Evolutionary conservation across 495 filamentous ascomycete genomes (phyloP).

Genomic region (Staphylotrichum tortipilum): DNA sequence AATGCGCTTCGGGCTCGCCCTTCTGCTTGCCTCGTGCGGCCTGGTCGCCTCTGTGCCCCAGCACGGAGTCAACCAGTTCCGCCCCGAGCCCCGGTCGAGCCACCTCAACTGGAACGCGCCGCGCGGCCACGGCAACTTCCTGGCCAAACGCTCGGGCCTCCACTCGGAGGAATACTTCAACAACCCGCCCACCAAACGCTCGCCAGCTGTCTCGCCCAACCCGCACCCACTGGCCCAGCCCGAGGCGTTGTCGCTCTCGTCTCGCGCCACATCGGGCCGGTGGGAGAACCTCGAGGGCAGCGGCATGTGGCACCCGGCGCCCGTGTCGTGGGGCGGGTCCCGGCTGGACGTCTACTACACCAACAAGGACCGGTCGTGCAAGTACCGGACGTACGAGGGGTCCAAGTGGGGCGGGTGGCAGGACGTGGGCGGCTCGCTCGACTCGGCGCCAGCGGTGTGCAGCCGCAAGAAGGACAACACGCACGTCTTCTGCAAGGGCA

Average conservation of each 20-base stretch:
- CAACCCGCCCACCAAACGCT: slow-evolving; percentile 2
- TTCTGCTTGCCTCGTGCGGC: not conserved
- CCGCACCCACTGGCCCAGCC: not conserved
- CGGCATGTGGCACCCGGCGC: slow-evolving; percentile 7
- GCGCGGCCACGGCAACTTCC: slow-evolving; percentile 6
- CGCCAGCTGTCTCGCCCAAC: not conserved
- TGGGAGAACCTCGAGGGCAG: slow-evolving; percentile 17
- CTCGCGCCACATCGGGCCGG: slow-evolving; percentile 10
- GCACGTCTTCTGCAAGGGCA: slow-evolving; percentile 17
- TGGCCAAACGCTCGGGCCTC: slow-evolving; percentile 7
- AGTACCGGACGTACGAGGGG: slow-evolving; percentile 6
- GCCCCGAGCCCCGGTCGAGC: not conserved
- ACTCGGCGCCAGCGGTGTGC: slow-evolving; percentile 12
- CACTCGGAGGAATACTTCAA: slow-evolving; percentile 13
- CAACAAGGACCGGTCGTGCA: slow-evolving; percentile 9
- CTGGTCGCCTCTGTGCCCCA: not conserved
- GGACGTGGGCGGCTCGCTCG: slow-evolving; percentile 14
- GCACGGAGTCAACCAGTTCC: not conserved
- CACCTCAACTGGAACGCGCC: slow-evolving; percentile 15
- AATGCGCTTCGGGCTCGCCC: not conserved
- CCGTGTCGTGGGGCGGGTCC: slow-evolving; percentile 12
- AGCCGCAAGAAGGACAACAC: slow-evolving; percentile 13
- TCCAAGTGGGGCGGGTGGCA: slow-evolving; percentile 11
- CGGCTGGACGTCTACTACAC: slow-evolving; percentile 15
- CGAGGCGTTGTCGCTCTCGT: not conserved